These are phyloP conservation scores for Scenedesmus sp. DNA, from an alignment of 163 green algal species.

Conservation along the genomic window DNA sequence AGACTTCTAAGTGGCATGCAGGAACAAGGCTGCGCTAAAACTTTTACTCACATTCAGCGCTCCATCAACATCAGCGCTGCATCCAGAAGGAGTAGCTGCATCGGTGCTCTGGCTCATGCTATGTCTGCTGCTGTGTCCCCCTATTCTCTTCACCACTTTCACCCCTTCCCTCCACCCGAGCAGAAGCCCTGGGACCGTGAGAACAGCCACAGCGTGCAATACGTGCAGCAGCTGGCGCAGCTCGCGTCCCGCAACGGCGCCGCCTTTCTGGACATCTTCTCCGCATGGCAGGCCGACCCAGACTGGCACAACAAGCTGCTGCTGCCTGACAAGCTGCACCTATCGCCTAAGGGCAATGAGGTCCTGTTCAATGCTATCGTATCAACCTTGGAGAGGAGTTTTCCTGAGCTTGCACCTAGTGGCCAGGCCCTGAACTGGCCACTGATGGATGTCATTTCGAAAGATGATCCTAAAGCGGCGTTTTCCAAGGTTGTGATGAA, in stretches of 20 bases:
- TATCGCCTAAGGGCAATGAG: slow-evolving; percentile 2
- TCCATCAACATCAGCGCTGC: no score
- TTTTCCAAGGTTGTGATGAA: slow-evolving; percentile 23
- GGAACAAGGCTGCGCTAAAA: no score
- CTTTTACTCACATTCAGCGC: no score
- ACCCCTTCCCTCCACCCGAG: not conserved
- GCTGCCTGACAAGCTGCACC: slow-evolving; percentile 51
- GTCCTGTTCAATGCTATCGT: slow-evolving; percentile 14
- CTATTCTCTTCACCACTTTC: not conserved
- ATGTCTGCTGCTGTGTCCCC: not conserved
- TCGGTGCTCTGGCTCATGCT: not conserved
- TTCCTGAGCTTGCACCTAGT: slow-evolving; percentile 9
- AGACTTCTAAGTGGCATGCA: no score
- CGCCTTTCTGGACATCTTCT: slow-evolving; percentile 42
- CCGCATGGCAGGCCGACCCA: not conserved
- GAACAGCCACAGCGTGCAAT: slow-evolving; percentile 31
- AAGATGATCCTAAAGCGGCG: slow-evolving; percentile 21
- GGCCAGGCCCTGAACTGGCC: slow-evolving; percentile 21
- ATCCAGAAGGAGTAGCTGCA: no score
- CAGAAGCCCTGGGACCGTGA: slow-evolving; percentile 50
- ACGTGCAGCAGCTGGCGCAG: slow-evolving; percentile 43
- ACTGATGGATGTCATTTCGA: slow-evolving; percentile 30
- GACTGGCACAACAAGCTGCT: slow-evolving; percentile 42
- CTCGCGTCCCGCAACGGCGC: slow-evolving; percentile 23
- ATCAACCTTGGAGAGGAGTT: not conserved